Evolutionary conservation across 352 stramenopile species (phyloP).

Genomic region (Thalassiosira delicatula): DNA sequence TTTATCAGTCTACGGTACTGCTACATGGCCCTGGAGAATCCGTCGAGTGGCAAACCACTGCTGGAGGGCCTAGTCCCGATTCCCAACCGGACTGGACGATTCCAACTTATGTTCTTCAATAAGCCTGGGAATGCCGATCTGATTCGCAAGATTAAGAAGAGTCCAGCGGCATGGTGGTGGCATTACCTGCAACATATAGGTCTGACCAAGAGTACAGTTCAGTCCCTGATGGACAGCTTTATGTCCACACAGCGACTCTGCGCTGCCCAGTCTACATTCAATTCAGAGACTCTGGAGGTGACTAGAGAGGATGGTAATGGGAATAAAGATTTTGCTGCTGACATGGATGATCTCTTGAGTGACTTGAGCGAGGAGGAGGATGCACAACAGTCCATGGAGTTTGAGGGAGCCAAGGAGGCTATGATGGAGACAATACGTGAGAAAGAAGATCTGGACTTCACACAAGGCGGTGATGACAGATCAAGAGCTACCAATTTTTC

Average conservation of each 20-base stretch:
- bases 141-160: not conserved
- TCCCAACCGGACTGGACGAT: not conserved
- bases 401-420: not conserved
- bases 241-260: not conserved
- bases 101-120: not conserved
- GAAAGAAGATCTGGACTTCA: not conserved
- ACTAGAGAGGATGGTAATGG: not conserved
- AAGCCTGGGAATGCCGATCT: not conserved
- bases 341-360: not conserved
- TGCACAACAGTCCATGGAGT: not conserved
- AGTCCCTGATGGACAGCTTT: not conserved
- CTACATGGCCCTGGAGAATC: not conserved
- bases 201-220: not conserved
- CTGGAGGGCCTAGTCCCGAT: not conserved
- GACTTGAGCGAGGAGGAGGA: not conserved
- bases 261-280: not conserved
- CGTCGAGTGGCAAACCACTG: not conserved
- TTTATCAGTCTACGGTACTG: not conserved
- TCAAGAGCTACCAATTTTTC: not conserved
- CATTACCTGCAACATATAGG: not conserved
- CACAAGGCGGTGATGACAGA: not conserved
- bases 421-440: not conserved
- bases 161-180: not conserved
- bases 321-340: not conserved
- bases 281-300: not conserved